A percentile compares a stretch with the other conserved stretches of the same genome.
These are phyloP conservation scores for Erodium trifolium DNA, from an alignment of 441 rosid genomes.

Conservation along the genomic window DNA sequence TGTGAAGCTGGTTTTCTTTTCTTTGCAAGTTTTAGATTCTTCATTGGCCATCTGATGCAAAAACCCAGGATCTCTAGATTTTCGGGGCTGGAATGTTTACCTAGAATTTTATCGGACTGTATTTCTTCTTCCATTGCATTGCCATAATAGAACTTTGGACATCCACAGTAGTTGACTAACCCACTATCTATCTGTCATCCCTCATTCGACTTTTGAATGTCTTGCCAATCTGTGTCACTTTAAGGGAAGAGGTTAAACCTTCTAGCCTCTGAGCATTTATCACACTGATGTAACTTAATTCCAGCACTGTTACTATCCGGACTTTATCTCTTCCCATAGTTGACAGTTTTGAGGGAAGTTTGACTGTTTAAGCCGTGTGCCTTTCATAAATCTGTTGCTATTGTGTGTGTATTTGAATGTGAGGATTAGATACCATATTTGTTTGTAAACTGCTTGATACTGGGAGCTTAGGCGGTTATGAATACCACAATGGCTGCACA, in stretches of 20 bases:
- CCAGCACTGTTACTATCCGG: background rate
- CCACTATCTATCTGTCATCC: background rate
- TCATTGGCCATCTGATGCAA: too few relatives aligned
- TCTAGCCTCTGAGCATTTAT: background rate
- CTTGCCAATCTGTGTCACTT: background rate
- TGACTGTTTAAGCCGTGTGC: background rate
- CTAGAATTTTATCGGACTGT: too few relatives aligned
- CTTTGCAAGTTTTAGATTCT: background rate
- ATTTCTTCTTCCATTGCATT: background rate
- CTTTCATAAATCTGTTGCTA: background rate
- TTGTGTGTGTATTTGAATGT: background rate
- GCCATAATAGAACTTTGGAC: background rate
- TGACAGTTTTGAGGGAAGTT: background rate
- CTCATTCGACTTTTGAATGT: background rate
- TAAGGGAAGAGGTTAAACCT: background rate
- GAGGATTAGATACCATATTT: background rate
- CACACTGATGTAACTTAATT: background rate
- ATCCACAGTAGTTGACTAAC: background rate
- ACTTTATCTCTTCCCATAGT: background rate
- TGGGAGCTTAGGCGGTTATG: background rate
- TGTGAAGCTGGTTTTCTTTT: background rate
- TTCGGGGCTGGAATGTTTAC: too few relatives aligned
- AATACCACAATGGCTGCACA: background rate
- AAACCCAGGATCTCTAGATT: too few relatives aligned
- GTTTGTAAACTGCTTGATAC: background rate